Conservation (phyloP, 169 alveolate species). For the Plasmodium ovale region DNA sequence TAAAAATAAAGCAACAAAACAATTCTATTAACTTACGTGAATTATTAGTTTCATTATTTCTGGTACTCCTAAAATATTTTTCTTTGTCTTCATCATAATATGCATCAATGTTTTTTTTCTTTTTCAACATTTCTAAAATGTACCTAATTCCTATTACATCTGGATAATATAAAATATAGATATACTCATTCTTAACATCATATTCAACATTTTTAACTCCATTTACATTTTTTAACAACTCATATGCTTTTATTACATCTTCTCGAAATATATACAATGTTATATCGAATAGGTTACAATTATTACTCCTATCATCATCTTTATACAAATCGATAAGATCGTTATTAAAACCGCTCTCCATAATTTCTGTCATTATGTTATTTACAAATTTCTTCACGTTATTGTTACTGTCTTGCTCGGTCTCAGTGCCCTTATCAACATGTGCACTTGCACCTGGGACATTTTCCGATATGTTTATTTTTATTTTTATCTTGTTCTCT, state of each 20-base stretch:
- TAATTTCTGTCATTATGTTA: constrained; percentile 60
- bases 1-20: constrained; percentile 30
- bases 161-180: constrained; percentile 66
- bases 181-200: constrained; percentile 40
- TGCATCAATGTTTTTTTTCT: constrained; percentile 69
- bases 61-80: constrained; percentile 57
- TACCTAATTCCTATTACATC: constrained; percentile 52
- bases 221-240: constrained; percentile 35
- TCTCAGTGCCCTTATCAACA: background rate
- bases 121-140: constrained; percentile 52
- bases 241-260: constrained; percentile 65
- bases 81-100: constrained; percentile 76
- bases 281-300: constrained; percentile 39
- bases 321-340: constrained; percentile 61
- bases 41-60: constrained; percentile 53
- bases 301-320: constrained; percentile 28
- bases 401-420: background rate
- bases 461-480: constrained; percentile 24
- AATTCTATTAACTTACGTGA: constrained; percentile 54
- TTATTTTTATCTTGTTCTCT: constrained; percentile 57
- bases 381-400: constrained; percentile 45
- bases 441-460: background rate
- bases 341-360: constrained; percentile 53
- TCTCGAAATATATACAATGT: constrained; percentile 62
- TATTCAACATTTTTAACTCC: constrained; percentile 71